Base-by-base conservation (phyloP, 345 rosid genomes). In the Eucalyptus regnans region DNA sequence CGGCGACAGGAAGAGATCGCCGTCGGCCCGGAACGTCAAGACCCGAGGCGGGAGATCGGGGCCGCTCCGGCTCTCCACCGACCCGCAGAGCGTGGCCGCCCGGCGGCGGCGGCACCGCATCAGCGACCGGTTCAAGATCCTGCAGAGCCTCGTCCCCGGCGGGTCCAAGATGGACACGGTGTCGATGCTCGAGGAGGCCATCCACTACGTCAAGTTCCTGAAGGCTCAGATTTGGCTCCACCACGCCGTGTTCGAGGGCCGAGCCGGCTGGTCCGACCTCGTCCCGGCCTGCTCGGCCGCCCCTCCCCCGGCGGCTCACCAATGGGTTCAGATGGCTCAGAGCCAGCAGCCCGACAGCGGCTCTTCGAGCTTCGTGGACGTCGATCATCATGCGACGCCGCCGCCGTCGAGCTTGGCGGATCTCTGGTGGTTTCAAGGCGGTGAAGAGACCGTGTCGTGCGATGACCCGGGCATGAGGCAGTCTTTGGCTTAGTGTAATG, bases 11-110 rank as follows among this genome's bases (percentile, higher is more conserved):
- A 87, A 8, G 50, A 37, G 37, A 11, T 52, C 87, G 64, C 85
- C 89, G 20, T 41, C 89, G 54, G 16, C 64, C 83, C 43, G 84
- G 64, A 86, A 54, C 10, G 87, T 85, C 71, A 88, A 90, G 88
- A 93, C 48, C 83, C 11, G 83, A 20, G 83, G 83, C 83, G 43
- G 29, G 1, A 76, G 83, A 76, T 41, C 92, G 88, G 91, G 92
- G 7, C 56, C 79, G 27, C 87, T 93, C 50, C 94, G 88, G 93
- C 93, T 97, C 44, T 97, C 99, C 23, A 97, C 96, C 1, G 98
- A 97, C 86, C 99, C 98, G 16, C 99, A 97, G 84, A 96, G 98
- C 71, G 96, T 97, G 89, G 99, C 98, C 3, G 99, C 99, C 1
- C 95, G 99, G 86, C 96, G 96, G 84, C 92, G 98, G 92, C 90